Conservation (phyloP, 306 rosid genomes). For the Cicer arietinum region DNA sequence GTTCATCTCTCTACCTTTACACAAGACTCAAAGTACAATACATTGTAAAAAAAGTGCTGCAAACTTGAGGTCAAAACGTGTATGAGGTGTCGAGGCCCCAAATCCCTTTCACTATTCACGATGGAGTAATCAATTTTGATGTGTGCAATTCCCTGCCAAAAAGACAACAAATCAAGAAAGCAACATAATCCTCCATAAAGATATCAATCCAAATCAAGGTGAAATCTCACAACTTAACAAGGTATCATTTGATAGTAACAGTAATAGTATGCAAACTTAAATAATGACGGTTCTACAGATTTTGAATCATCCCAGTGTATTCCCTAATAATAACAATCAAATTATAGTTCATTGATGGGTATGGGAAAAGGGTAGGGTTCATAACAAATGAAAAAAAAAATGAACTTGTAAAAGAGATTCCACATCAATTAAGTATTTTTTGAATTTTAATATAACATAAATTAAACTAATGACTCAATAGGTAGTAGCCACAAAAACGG, state of each 20-base stretch:
- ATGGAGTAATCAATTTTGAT: not conserved
- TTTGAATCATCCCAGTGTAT: not conserved
- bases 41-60: too few relatives aligned
- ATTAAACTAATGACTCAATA: too few relatives aligned
- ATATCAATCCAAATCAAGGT: not conserved
- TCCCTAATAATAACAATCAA: not conserved
- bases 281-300: not conserved
- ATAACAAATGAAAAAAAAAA: too few relatives aligned
- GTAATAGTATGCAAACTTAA: not conserved
- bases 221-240: not conserved
- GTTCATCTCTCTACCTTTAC: not conserved
- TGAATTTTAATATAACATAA: too few relatives aligned
- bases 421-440: too few relatives aligned
- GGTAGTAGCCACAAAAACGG: too few relatives aligned
- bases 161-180: not conserved
- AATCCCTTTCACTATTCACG: not conserved
- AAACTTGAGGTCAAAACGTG: too few relatives aligned
- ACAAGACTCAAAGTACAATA: too few relatives aligned
- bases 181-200: not conserved
- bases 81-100: not conserved
- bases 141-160: not conserved
- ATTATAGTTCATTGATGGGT: too few relatives aligned
- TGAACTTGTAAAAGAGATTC: too few relatives aligned
- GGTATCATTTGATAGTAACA: not conserved
- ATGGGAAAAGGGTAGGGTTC: too few relatives aligned